Percentiles rank a stretch among this genome's conserved stretches.
These are phyloP conservation scores for Myriangium duriaei DNA, from an alignment of 2,329 filamentous ascomycete species.

Conservation along the genomic window DNA sequence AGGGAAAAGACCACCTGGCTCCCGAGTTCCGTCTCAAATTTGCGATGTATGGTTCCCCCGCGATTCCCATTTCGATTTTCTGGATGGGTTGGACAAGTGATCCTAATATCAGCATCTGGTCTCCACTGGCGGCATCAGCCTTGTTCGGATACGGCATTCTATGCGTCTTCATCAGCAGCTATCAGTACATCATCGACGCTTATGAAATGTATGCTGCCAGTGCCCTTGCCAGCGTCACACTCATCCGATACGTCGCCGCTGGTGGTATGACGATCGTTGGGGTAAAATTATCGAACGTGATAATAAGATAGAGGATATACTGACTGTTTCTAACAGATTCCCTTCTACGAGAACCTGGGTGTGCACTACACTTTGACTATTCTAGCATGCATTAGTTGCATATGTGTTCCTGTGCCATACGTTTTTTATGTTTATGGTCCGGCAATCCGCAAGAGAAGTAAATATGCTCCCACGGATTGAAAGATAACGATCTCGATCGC, in stretches of 20 bases:
- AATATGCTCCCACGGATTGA: slow-evolving; percentile 15
- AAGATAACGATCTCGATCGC: too few species aligned
- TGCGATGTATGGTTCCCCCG: slow-evolving; percentile 38
- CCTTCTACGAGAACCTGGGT: slow-evolving; percentile 28
- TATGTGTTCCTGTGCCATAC: slow-evolving; percentile 29
- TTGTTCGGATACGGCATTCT: slow-evolving; percentile 37
- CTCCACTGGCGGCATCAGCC: slow-evolving; percentile 37
- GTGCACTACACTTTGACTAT: slow-evolving; percentile 25
- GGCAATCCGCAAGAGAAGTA: slow-evolving; percentile 20
- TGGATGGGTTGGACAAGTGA: slow-evolving; percentile 47
- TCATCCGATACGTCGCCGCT: slow-evolving; percentile 29
- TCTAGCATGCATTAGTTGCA: slow-evolving; percentile 20
- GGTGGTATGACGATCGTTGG: slow-evolving; percentile 29
- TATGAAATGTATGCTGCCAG: slow-evolving; percentile 42
- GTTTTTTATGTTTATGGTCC: slow-evolving; percentile 32
- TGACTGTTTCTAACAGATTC: slow-evolving; percentile 18
- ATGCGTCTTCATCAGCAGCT: slow-evolving; percentile 37
- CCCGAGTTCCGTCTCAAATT: slow-evolving; percentile 45
- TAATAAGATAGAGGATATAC: too few species aligned
- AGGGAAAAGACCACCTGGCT: slow-evolving; percentile 28
- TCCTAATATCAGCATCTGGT: slow-evolving; percentile 37
- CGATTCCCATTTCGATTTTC: slow-evolving; percentile 41
- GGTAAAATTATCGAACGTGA: background rate
- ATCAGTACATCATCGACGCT: slow-evolving; percentile 47
- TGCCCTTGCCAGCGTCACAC: slow-evolving; percentile 31